Evolutionary conservation across 805 yeast species (phyloP).

Genomic region (Monosporozyma yasuniensis): DNA sequence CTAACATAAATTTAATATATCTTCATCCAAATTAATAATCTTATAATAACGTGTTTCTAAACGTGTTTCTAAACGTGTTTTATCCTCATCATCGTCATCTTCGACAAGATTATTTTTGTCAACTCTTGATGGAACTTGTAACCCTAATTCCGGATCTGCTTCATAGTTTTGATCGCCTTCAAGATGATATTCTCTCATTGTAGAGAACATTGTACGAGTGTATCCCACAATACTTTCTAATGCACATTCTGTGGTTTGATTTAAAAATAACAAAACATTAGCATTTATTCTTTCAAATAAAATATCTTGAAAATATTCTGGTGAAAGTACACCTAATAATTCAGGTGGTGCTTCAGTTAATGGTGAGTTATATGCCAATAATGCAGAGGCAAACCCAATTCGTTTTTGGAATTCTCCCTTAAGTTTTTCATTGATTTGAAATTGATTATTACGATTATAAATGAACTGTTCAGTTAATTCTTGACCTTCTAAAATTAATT

Average conservation of each 20-base stretch:
- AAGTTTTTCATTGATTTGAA: constrained; percentile 10
- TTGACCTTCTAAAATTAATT: constrained; percentile 19
- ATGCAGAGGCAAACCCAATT: constrained; percentile 39
- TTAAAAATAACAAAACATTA: constrained; percentile 34
- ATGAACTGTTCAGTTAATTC: constrained; percentile 19
- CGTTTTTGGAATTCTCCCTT: constrained; percentile 31
- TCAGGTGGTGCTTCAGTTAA: constrained; percentile 30
- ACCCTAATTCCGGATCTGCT: neutral
- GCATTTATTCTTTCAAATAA: constrained; percentile 28
- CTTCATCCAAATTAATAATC: constrained; percentile 39
- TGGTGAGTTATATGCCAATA: constrained; percentile 48
- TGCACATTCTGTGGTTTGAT: constrained; percentile 37
- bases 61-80: constrained; percentile 13
- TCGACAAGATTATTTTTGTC: neutral
- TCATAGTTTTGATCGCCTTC: constrained; percentile 1
- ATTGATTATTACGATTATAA: constrained; percentile 5
- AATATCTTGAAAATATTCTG: constrained; percentile 25
- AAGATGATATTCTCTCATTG: constrained; percentile 12
- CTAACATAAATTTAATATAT: constrained; percentile 30
- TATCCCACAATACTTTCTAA: constrained; percentile 38
- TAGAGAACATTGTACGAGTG: constrained; percentile 31
- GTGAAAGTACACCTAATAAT: constrained; percentile 16
- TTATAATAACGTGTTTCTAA: constrained; percentile 22
- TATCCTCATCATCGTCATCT: constrained; percentile 2
- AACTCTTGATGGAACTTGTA: neutral